phyloP scores from a whole-genome alignment of 78 protist species.

The Thecamonas trahens region DNA sequence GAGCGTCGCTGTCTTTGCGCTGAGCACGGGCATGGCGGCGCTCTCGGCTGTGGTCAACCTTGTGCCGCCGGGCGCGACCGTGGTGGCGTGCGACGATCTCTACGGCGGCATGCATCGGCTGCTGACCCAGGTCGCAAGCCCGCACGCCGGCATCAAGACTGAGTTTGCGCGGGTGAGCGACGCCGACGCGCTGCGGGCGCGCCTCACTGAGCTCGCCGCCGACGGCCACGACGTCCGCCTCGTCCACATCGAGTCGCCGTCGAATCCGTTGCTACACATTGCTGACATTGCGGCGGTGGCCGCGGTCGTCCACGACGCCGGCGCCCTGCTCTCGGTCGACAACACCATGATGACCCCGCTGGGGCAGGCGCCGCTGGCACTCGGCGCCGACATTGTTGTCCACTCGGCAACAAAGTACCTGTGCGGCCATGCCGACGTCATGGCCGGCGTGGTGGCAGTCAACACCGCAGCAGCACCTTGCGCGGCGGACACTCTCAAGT shows the following conservation, averaged over 20 bases:
- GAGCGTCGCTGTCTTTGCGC: constrained; percentile 1
- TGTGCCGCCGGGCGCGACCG: constrained; percentile 5
- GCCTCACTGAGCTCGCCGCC: neutral
- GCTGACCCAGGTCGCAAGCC: constrained; percentile 6
- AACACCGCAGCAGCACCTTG: neutral
- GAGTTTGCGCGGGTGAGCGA: constrained; percentile 13
- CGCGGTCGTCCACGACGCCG: constrained; percentile 14
- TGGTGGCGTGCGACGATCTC: constrained; percentile 12
- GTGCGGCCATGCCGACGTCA: constrained; percentile 44
- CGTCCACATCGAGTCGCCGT: constrained; percentile 52
- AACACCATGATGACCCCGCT: constrained; percentile 45
- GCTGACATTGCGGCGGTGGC: constrained; percentile 25
- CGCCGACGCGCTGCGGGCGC: constrained; percentile 1
- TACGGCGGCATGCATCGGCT: constrained; percentile 34
- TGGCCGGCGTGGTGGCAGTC: constrained; percentile 33
- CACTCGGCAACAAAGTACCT: constrained; percentile 61
- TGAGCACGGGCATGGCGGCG: constrained; percentile 29
- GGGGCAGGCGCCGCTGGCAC: constrained; percentile 34
- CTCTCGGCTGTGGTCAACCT: neutral
- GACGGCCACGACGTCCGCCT: constrained; percentile 10
- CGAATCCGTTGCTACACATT: constrained; percentile 43
- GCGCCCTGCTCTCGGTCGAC: constrained; percentile 15
- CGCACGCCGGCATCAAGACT: constrained; percentile 8
- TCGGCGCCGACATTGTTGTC: constrained; percentile 64
- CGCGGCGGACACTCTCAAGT: constrained; percentile 2